Evolutionary conservation across 108 stramenopile species (phyloP), one percentile per base, ranked within the genome.

Genomic region (Nannochloropsis gaditana): DNA sequence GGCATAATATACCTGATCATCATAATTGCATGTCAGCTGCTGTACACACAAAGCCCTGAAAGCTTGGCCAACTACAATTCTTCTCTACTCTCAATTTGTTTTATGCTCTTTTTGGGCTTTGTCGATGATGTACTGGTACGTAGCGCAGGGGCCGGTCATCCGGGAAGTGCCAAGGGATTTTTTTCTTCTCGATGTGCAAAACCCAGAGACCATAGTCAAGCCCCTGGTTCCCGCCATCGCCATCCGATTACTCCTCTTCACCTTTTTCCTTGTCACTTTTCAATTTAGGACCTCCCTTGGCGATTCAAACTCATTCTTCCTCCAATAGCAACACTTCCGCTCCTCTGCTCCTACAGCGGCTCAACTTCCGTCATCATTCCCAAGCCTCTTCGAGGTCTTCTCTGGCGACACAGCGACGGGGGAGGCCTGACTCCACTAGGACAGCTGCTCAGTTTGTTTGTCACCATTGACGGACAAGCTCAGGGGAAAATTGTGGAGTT

Each of bases 51-150:
- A 44, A 79, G 45, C n/a, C 44, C 42, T 21, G 44, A 79, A 9
- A 44, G 83, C 84, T 83, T 91, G 79, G 90, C 94, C 59, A 93
- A 84, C 59, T 93, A 85, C 73, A 83, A 92, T 50, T 89, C 98
- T 11, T 95, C 97, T 17, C 90, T 99, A 50, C 91, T 97, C 11
- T 95, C 96, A 41, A 95, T 97, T 42, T 96, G 95, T 85, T 97
- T 99, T 90, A 96, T 97, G 94, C 91, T 97, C 1, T 96, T 99
- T 83, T 90, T 97, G 44, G 97, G 98, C 59, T 97, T 99, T 86
- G 94, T 95, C 1, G 96, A 98, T 85, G 97, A 98, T 90, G 95
- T 97, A 1, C 90, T 97, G 44, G 42, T 84, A 41, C 31, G 31
- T 21, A 79, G 31, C 31, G 31, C 31, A 31, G 31, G 31, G 31